Evolutionary conservation across 2,329 filamentous ascomycete genomes (phyloP).

Genomic region (Arthrobotrys pseudoclavata): DNA sequence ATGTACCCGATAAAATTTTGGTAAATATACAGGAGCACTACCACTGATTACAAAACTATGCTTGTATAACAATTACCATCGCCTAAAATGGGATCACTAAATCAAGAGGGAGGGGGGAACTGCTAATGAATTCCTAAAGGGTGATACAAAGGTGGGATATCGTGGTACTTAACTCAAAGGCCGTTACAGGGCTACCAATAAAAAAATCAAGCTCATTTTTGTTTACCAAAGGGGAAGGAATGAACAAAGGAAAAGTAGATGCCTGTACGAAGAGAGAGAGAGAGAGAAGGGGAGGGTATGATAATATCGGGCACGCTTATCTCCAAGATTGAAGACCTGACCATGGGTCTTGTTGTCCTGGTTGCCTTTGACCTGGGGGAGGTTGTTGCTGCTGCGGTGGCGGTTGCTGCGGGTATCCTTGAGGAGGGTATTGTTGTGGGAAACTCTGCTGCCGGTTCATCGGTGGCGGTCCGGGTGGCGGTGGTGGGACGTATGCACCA

Average conservation of each 20-base stretch:
- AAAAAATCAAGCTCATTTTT: constrained; percentile 32
- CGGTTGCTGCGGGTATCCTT: constrained; percentile 62
- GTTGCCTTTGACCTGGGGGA: constrained; percentile 60
- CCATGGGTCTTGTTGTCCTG: constrained; percentile 65
- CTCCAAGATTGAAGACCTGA: constrained; percentile 64
- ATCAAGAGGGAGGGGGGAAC: background rate
- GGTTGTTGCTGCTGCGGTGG: constrained; percentile 53
- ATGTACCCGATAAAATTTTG: constrained; percentile 22
- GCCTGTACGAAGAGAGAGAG: background rate
- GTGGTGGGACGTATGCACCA: constrained; percentile 74
- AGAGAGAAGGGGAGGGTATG: background rate
- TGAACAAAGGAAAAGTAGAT: background rate
- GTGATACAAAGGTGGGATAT: constrained; percentile 52
- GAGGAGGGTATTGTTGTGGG: constrained; percentile 67
- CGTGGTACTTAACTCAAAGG: constrained; percentile 38
- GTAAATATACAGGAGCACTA: constrained; percentile 52
- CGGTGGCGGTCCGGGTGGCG: constrained; percentile 75
- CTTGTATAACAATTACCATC: constrained; percentile 34
- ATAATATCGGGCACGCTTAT: constrained; percentile 32
- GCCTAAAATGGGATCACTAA: constrained; percentile 14
- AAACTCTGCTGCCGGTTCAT: constrained; percentile 75
- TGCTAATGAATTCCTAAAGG: constrained; percentile 16
- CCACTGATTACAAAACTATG: constrained; percentile 48
- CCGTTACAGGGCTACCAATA: constrained; percentile 19
- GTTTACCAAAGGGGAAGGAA: constrained; percentile 5